Evolutionary conservation across 352 stramenopile genomes (phyloP).

Genomic region (Globisporangium cederbergense): DNA sequence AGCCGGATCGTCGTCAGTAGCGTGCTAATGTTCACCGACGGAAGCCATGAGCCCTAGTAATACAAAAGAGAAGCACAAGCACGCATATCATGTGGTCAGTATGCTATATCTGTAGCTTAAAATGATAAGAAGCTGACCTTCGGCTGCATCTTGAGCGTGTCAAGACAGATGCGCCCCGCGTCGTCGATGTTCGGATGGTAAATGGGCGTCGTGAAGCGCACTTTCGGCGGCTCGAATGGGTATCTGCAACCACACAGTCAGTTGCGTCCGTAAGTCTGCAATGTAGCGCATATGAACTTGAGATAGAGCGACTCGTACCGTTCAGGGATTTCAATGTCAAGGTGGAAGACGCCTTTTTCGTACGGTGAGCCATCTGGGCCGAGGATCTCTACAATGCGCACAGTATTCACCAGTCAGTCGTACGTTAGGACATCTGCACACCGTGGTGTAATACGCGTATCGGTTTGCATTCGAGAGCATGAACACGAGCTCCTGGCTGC

Average conservation of each 20-base stretch:
- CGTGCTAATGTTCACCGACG: slow-evolving; percentile 90
- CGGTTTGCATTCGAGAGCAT: too few species aligned
- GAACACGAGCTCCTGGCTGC: too few species aligned
- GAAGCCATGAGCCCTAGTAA: slow-evolving; percentile 88
- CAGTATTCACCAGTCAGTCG: background rate
- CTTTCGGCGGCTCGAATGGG: slow-evolving; percentile 80
- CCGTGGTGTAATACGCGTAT: too few species aligned
- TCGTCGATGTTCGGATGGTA: slow-evolving; percentile 88
- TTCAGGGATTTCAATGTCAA: slow-evolving; percentile 77
- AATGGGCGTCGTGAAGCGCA: slow-evolving; percentile 75
- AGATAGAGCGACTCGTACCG: slow-evolving; percentile 18
- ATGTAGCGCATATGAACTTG: too few species aligned
- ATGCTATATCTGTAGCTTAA: too few species aligned
- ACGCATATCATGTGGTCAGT: too few species aligned
- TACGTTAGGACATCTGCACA: background rate
- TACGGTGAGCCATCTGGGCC: slow-evolving; percentile 81
- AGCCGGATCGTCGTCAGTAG: slow-evolving; percentile 88
- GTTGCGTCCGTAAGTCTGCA: background rate
- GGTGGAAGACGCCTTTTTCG: slow-evolving; percentile 66
- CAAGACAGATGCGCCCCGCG: slow-evolving; percentile 85
- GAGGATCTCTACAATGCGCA: slow-evolving; percentile 57
- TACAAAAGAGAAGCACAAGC: slow-evolving; percentile 1
- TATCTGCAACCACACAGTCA: slow-evolving; percentile 36
- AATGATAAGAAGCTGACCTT: slow-evolving; percentile 51
- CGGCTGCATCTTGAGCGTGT: slow-evolving; percentile 91